phyloP scores from a whole-genome alignment of 805 yeast genomes.

The Maudiozyma bulderi region DNA sequence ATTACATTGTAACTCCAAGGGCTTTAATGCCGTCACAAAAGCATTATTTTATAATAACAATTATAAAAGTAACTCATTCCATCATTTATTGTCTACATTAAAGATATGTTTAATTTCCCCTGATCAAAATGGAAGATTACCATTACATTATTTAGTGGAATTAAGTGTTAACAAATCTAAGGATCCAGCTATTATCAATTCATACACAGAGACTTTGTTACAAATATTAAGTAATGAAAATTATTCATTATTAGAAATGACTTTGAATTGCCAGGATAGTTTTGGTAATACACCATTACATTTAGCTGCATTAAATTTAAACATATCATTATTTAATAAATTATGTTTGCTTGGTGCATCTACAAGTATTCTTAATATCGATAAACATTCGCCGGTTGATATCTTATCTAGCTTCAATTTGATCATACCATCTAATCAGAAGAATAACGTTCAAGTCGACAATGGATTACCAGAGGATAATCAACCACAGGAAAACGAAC shows the following conservation, averaged over 20 bases:
- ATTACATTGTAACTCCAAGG: constrained; percentile 40
- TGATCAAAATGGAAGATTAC: constrained; percentile 62
- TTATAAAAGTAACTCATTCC: constrained; percentile 52
- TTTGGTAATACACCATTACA: constrained; percentile 83
- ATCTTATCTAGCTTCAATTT: constrained; percentile 16
- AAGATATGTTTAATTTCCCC: constrained; percentile 62
- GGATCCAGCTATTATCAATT: constrained; percentile 39
- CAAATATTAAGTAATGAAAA: constrained; percentile 34
- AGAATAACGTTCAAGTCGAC: not conserved
- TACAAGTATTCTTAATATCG: constrained; percentile 22
- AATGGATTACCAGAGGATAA: not conserved
- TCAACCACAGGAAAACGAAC: not conserved
- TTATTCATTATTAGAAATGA: constrained; percentile 41
- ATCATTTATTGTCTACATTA: constrained; percentile 46
- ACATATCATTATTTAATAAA: constrained; percentile 25
- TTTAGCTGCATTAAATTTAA: constrained; percentile 42
- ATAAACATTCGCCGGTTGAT: constrained; percentile 22
- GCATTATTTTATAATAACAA: constrained; percentile 65
- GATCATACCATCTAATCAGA: not conserved
- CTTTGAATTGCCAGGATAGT: constrained; percentile 66
- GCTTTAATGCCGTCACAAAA: constrained; percentile 63
- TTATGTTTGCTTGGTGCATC: constrained; percentile 27
- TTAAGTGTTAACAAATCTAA: constrained; percentile 42
- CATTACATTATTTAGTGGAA: constrained; percentile 58
- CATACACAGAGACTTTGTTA: constrained; percentile 45